A percentile compares a stretch with the other conserved stretches of the same genome.
Conservation (phyloP, 345 rosid genomes). For the Tarenaya hassleriana region DNA sequence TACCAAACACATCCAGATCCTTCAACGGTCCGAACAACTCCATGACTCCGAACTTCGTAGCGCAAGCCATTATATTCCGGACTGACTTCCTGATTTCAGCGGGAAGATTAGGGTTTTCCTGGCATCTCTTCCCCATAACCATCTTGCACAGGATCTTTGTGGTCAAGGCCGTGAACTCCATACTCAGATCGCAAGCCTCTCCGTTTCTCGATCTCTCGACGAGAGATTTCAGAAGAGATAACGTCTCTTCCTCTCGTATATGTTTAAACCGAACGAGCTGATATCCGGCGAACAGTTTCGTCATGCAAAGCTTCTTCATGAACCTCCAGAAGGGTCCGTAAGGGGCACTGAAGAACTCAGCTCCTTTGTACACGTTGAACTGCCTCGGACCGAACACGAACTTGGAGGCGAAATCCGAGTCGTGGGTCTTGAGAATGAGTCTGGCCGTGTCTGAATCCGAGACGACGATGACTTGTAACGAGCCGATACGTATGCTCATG, state of each 20-base stretch:
- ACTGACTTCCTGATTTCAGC: slow-evolving; percentile 43
- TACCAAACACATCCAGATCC: slow-evolving; percentile 44
- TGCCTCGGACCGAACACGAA: slow-evolving; percentile 46
- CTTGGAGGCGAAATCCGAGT: slow-evolving; percentile 46
- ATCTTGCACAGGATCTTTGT: slow-evolving; percentile 48
- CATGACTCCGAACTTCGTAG: slow-evolving; percentile 40
- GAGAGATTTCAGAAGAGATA: slow-evolving; percentile 32
- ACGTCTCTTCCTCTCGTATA: slow-evolving; percentile 48
- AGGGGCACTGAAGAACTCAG: slow-evolving; percentile 48
- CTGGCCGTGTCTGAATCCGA: slow-evolving; percentile 43
- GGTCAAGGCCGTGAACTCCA: slow-evolving; percentile 37
- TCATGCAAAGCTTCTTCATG: slow-evolving; percentile 63
- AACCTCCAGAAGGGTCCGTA: slow-evolving; percentile 68
- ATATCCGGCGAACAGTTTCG: slow-evolving; percentile 43
- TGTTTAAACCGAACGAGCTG: slow-evolving; percentile 47
- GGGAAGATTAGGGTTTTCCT: slow-evolving; percentile 27
- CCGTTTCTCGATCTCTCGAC: slow-evolving; percentile 25
- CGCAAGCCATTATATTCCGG: slow-evolving; percentile 39
- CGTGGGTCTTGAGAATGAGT: slow-evolving; percentile 44
- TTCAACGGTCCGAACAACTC: slow-evolving; percentile 56
- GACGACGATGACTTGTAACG: slow-evolving; percentile 33
- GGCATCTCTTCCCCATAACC: slow-evolving; percentile 51
- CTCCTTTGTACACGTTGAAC: slow-evolving; percentile 43
- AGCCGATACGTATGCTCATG: slow-evolving; percentile 42
- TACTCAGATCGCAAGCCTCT: slow-evolving; percentile 41